Conservation (phyloP, 305 asterid species). For the Solanum chacoense region DNA sequence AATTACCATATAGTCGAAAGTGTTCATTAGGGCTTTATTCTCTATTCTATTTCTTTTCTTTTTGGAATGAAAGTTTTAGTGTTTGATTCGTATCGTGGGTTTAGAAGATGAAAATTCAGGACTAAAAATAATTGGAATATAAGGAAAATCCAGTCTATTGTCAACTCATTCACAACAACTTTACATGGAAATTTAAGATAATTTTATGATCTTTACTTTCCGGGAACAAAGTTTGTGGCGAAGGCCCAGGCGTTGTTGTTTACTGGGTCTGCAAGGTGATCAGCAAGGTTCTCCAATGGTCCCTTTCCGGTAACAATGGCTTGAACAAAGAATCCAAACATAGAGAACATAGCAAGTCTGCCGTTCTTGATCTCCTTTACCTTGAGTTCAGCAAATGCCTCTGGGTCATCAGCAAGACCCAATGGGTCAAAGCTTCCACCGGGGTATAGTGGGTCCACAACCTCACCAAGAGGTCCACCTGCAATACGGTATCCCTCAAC, state of each 20-base stretch:
- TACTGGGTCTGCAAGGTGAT: conserved; percentile 24
- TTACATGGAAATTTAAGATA: not conserved
- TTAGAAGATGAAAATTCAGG: not conserved
- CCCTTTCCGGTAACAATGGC: conserved; percentile 28
- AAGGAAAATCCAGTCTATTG: not conserved
- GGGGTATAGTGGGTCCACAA: conserved; percentile 11
- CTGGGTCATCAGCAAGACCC: conserved; percentile 19
- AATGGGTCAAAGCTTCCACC: conserved; percentile 22
- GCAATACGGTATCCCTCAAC: conserved; percentile 20
- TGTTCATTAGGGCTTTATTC: not conserved
- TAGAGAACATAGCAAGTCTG: conserved; percentile 13
- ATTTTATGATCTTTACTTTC: conserved; percentile 6
- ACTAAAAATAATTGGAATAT: not conserved
- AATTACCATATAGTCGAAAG: not conserved
- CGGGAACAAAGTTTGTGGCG: conserved; percentile 29
- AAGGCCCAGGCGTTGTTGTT: conserved; percentile 26
- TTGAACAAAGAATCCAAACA: conserved; percentile 26
- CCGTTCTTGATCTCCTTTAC: conserved; percentile 21
- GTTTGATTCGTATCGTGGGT: not conserved
- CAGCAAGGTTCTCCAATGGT: conserved; percentile 20
- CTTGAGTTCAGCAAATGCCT: conserved; percentile 21
- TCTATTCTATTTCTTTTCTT: not conserved
- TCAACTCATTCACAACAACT: not conserved
- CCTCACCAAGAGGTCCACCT: conserved; percentile 22
- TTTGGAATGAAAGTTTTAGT: not conserved